Conservation (phyloP, 805 yeast genomes). For the Nakazawaea populi region DNA sequence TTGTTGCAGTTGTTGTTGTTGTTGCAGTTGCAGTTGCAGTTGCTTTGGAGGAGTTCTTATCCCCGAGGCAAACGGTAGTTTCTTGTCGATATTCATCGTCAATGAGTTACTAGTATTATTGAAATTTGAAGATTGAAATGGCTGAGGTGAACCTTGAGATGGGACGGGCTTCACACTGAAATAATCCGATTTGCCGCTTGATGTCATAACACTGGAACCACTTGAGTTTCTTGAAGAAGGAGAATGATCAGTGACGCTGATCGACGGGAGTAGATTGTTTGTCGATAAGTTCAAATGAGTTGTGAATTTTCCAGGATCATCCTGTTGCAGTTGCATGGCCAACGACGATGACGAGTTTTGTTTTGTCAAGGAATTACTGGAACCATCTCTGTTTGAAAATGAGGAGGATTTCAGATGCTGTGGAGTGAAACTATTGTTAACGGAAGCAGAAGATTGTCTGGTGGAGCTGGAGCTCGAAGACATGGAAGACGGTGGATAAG, state of each 20-base stretch:
- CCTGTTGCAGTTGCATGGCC: not conserved
- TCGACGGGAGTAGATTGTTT: constrained; percentile 7
- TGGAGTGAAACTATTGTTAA: not conserved
- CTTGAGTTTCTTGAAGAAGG: constrained; percentile 5
- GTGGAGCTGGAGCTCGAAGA: constrained; percentile 2
- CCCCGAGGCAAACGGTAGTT: constrained; percentile 7
- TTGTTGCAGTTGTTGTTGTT: not conserved
- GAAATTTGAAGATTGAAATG: not conserved
- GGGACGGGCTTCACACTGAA: constrained; percentile 5
- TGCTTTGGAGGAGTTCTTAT: constrained; percentile 13
- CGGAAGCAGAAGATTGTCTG: not conserved
- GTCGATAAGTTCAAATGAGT: constrained; percentile 6
- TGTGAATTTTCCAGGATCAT: constrained; percentile 9
- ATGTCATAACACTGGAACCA: constrained; percentile 3
- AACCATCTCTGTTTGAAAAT: not conserved
- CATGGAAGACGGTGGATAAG: not conserved
- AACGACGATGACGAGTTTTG: constrained; percentile 6
- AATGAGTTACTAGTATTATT: not conserved
- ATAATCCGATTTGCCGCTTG: not conserved
- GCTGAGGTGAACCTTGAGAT: not conserved
- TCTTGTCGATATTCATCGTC: constrained; percentile 3
- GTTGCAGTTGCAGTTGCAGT: not conserved
- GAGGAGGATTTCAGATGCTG: not conserved
- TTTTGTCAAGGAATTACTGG: not conserved
- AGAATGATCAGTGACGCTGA: constrained; percentile 6